Conservation (phyloP, 169 alveolate genomes). For the Plasmodium gonderi region DNA sequence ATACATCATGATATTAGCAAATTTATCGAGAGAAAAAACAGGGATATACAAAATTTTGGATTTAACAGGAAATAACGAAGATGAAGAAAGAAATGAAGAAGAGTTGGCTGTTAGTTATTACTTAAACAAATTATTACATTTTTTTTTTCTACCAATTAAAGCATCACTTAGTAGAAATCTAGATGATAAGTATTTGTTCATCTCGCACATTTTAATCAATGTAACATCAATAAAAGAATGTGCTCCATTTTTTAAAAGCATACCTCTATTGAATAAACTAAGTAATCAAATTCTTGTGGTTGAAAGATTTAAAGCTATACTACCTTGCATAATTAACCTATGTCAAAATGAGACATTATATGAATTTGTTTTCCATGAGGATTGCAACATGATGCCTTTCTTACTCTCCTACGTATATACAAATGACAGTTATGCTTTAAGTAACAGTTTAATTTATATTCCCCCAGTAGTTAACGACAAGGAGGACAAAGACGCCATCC, state of each 20-base stretch:
- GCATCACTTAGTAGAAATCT: conserved; percentile 10
- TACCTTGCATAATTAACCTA: conserved; percentile 29
- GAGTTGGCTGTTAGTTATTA: conserved; percentile 6
- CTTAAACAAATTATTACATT: conserved; percentile 30
- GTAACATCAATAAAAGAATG: conserved; percentile 48
- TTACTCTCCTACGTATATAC: conserved; percentile 14
- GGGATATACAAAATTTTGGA: conserved; percentile 41
- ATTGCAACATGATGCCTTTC: conserved; percentile 37
- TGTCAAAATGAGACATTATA: conserved; percentile 2
- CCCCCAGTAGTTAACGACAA: neutral
- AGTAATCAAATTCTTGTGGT: neutral
- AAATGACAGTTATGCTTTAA: neutral
- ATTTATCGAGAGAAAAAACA: conserved; percentile 28
- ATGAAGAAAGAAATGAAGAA: neutral
- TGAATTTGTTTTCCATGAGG: conserved; percentile 11
- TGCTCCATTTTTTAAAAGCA: conserved; percentile 19
- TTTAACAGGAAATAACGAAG: neutral
- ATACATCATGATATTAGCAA: conserved; percentile 43
- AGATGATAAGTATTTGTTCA: conserved; percentile 24
- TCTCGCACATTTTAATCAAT: conserved; percentile 32
- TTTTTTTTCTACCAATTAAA: conserved; percentile 25
- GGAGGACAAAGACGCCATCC: neutral
- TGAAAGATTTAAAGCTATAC: conserved; percentile 7
- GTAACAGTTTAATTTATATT: neutral
- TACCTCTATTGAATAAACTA: conserved; percentile 9